Percentiles rank a stretch among this genome's conserved stretches.
Conservation (phyloP, 2,329 filamentous ascomycete genomes). For the Aspergillus pseudoviridinutans region DNA sequence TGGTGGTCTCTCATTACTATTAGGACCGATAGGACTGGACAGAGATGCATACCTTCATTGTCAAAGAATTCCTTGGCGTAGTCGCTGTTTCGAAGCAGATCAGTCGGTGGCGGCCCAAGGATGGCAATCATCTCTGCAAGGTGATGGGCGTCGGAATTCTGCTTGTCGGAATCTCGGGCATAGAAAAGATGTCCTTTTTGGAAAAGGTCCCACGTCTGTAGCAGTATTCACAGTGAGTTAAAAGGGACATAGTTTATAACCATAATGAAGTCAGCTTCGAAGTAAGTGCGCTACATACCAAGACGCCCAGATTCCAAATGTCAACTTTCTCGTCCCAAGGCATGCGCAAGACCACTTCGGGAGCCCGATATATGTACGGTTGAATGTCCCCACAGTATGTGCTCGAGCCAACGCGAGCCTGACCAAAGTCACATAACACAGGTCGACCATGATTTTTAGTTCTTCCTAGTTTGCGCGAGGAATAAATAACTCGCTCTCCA, state of each 20-base stretch:
- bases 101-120: no score
- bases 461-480: conserved; percentile 19
- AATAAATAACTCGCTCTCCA: conserved; percentile 21
- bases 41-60: no score
- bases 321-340: conserved; percentile 22
- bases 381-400: conserved; percentile 14
- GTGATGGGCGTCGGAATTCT: neutral
- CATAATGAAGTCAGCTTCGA: no score
- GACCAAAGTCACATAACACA: conserved; percentile 26
- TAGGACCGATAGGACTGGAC: no score
- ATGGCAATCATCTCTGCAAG: neutral
- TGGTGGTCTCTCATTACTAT: no score
- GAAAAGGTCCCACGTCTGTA: conserved; percentile 22
- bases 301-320: conserved; percentile 23
- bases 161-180: conserved; percentile 4
- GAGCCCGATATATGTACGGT: conserved; percentile 20
- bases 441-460: conserved; percentile 20
- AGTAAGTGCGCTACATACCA: no score
- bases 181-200: conserved; percentile 18
- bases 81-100: no score
- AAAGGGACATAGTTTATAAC: no score
- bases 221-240: no score
- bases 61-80: no score
- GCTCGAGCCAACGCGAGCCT: conserved; percentile 17
- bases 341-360: conserved; percentile 22